Evolutionary conservation across 345 rosid species (phyloP).

Genomic region (Eucalyptus leucophloia): DNA sequence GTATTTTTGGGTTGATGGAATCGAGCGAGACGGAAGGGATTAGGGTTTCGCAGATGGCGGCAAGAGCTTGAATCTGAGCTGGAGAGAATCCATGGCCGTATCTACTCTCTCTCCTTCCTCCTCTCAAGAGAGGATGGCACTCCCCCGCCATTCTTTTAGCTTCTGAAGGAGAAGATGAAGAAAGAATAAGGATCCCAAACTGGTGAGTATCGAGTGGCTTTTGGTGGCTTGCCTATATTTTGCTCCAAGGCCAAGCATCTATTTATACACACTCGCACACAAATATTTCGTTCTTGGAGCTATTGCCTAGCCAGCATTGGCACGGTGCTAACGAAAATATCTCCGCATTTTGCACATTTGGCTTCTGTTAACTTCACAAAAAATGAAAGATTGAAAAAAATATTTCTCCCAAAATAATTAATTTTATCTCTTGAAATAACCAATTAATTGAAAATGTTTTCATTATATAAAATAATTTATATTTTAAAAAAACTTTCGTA

Average conservation of each 20-base stretch:
- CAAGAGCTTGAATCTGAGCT: conserved; percentile 46
- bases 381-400: too few species aligned
- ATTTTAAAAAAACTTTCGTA: too few species aligned
- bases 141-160: background rate
- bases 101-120: conserved; percentile 3
- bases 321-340: too few species aligned
- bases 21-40: conserved; percentile 41
- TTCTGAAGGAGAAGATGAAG: background rate
- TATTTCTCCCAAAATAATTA: too few species aligned
- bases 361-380: too few species aligned
- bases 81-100: conserved; percentile 62
- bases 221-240: background rate
- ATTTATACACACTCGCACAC: background rate
- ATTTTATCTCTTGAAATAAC: too few species aligned
- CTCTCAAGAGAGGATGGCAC: conserved; percentile 41
- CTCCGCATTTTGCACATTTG: too few species aligned
- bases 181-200: background rate
- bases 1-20: background rate
- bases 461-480: too few species aligned
- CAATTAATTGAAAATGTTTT: too few species aligned
- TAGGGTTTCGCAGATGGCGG: conserved; percentile 47
- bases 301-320: too few species aligned
- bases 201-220: background rate
- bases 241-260: background rate
- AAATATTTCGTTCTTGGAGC: background rate